A percentile compares a stretch with the other conserved stretches of the same genome.
These are phyloP conservation scores for Fusarium sp. DNA, from an alignment of 2,329 filamentous ascomycete species.

Conservation along the genomic window DNA sequence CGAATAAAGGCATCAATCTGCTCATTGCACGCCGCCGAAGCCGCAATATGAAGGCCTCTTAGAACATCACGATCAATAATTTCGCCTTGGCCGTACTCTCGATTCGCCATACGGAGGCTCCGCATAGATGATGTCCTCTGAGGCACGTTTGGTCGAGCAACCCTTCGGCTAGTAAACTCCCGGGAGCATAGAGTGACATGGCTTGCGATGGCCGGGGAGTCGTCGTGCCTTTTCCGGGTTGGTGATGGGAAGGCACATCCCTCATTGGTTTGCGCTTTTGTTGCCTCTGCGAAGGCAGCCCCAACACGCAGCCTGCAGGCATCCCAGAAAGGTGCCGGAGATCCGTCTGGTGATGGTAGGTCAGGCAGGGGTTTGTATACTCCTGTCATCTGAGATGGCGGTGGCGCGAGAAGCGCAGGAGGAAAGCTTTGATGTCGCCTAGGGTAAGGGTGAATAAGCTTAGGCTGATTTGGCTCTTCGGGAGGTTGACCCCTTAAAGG, in stretches of 20 bases:
- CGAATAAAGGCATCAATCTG: conserved; percentile 64
- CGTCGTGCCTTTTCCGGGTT: background rate
- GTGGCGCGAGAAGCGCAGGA: conserved; percentile 11
- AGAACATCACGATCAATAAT: conserved; percentile 65
- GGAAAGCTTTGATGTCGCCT: conserved; percentile 34
- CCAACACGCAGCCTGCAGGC: conserved; percentile 10
- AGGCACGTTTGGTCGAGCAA: conserved; percentile 50
- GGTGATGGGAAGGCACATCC: background rate
- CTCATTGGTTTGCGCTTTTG: background rate
- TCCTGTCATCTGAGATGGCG: background rate
- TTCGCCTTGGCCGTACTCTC: conserved; percentile 51
- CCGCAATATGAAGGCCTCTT: conserved; percentile 65
- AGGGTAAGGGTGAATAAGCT: conserved; percentile 2
- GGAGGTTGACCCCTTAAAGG: conserved; percentile 14
- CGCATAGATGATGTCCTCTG: conserved; percentile 51
- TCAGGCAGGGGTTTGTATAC: conserved; percentile 16
- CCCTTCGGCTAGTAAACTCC: conserved; percentile 39
- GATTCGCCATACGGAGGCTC: conserved; percentile 32
- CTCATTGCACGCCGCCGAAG: conserved; percentile 67
- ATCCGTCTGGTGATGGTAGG: conserved; percentile 8
- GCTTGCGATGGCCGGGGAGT: conserved; percentile 21
- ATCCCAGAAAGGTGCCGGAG: conserved; percentile 6
- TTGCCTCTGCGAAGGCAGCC: background rate
- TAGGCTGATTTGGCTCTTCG: conserved; percentile 5
- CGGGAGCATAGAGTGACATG: conserved; percentile 45